phyloP scores from a whole-genome alignment of 148 eudicot species.

The Rhododendron vialii region DNA sequence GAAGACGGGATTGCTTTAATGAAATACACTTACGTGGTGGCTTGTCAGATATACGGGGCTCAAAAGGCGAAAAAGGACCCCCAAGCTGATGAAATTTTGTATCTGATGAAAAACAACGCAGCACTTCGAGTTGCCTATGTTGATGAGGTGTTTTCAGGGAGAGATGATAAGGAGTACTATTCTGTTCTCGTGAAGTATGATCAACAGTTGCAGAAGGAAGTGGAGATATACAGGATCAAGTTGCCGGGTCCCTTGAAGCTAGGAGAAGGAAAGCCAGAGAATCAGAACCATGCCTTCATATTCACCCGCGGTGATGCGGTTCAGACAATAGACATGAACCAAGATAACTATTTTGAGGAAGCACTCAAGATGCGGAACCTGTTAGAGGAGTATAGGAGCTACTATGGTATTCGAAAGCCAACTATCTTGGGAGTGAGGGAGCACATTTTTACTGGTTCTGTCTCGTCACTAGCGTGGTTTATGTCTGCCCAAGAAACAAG shows the following conservation, averaged over 20 bases:
- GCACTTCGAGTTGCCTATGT: constrained; percentile 93
- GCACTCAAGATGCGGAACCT: constrained; percentile 80
- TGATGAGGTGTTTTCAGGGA: constrained; percentile 57
- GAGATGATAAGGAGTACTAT: constrained; percentile 57
- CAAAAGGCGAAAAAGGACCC: constrained; percentile 53
- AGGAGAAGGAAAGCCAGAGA: constrained; percentile 92
- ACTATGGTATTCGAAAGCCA: constrained; percentile 71
- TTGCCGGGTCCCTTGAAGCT: constrained; percentile 86
- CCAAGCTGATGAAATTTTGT: constrained; percentile 75
- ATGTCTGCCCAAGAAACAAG: constrained; percentile 89
- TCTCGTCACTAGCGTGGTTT: constrained; percentile 86
- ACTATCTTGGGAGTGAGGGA: constrained; percentile 87
- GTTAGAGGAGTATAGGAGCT: constrained; percentile 57
- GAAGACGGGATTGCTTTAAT: constrained; percentile 43
- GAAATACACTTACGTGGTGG: constrained; percentile 46
- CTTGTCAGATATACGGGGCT: constrained; percentile 44
- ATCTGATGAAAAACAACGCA: constrained; percentile 67
- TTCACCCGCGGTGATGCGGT: constrained; percentile 90
- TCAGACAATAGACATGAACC: constrained; percentile 94
- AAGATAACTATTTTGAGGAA: constrained; percentile 90
- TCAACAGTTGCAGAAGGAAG: constrained; percentile 60
- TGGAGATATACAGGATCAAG: constrained; percentile 74
- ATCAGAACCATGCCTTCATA: constrained; percentile 83
- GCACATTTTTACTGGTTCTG: constrained; percentile 80
- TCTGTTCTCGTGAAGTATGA: constrained; percentile 92